Evolutionary conservation across 129 eudicot genomes (phyloP).

Genomic region (Scalesia atractyloides): DNA sequence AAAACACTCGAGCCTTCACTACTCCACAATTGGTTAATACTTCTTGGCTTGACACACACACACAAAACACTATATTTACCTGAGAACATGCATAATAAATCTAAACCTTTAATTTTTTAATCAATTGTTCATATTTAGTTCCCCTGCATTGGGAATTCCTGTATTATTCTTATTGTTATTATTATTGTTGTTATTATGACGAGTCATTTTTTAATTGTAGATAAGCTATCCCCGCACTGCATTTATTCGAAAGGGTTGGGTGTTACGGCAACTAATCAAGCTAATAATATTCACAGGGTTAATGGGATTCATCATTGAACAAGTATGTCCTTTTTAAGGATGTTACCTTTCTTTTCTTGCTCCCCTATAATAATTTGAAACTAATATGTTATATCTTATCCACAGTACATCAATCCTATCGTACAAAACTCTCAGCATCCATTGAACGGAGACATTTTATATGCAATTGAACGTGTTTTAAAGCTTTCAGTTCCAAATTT

Average conservation of each 20-base stretch:
- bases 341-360: background rate
- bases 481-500: constrained; percentile 97
- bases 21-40: background rate
- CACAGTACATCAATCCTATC: constrained; percentile 93
- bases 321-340: constrained; percentile 24
- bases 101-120: too few species aligned
- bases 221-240: constrained; percentile 86
- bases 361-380: background rate
- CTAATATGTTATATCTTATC: constrained; percentile 14
- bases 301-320: constrained; percentile 93
- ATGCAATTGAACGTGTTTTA: constrained; percentile 92
- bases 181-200: constrained; percentile 8
- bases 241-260: constrained; percentile 89
- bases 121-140: background rate
- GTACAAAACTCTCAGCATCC: constrained; percentile 93
- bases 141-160: constrained; percentile 8
- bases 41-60: background rate
- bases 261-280: constrained; percentile 81
- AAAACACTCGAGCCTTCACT: background rate
- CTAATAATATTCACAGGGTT: constrained; percentile 89
- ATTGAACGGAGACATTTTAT: constrained; percentile 76
- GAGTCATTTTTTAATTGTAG: constrained; percentile 44
- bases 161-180: background rate
- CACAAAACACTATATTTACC: background rate
- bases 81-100: too few species aligned